Base-by-base conservation (phyloP, 1,284 basidiomycete genomes). In the Neolentinus lepideus region DNA sequence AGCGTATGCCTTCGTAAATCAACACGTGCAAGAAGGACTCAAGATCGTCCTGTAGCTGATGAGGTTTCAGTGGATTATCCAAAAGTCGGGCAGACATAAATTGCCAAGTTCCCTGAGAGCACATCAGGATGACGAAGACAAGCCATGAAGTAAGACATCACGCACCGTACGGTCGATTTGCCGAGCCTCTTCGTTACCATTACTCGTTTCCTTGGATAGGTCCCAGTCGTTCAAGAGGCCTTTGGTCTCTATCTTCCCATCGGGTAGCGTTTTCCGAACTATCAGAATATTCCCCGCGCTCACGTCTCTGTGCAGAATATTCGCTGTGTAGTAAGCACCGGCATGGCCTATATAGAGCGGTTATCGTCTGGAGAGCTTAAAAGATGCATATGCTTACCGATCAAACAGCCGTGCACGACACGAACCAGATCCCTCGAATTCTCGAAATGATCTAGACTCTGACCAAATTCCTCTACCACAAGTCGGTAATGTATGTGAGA, bases 161-260 rank as follows among this genome's bases (percentile, higher is more conserved):
- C 62, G 45, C 29, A 65, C 66, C 31, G 63, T 63, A 25, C 58
- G 60, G 10, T 59, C 59, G n/a, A 56, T 46, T n/a, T 58, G 57
- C 16, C 60, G 33, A 4, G 56, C 54, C 8, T 57, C 59, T 0
- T 26, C 19, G 6, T 48, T 33, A 1, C 29, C 31, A 9, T 54
- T 43, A 8, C 25, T 10, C 47, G 16, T 6, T 46, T 52, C 38
- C 24, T 61, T 62, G 0, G 64, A 62, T 4, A 70, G 36, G 29
- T 73, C 68, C 71, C 71, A 73, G 54, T 75, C 69, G 29, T 64
- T 71, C 36, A 75, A 59, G 12, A 72, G 48, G 1, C 71, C 69
- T 0, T 38, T 12, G 12, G 62, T 60, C 1, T 60, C 52, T 1
- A 25, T 35, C 24, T 1, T 26, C 6, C 47, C 47, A 21, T 50